A percentile compares a stretch with the other conserved stretches of the same genome.
These are phyloP conservation scores for Fraxinus xanthoxyloides DNA, from an alignment of 305 asterid genomes.

Conservation along the genomic window DNA sequence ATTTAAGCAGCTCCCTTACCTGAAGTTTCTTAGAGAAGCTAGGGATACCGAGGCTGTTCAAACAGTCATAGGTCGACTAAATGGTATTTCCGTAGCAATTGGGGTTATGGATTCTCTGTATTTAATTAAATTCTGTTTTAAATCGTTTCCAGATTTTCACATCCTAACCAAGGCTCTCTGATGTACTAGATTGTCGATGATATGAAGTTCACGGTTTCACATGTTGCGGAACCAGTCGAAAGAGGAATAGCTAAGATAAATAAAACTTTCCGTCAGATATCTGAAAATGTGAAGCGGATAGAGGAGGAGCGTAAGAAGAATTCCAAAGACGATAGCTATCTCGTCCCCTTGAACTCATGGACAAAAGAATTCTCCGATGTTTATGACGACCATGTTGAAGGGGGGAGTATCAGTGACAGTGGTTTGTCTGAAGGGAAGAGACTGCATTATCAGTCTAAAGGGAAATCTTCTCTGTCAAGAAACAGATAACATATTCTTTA, in stretches of 20 bases:
- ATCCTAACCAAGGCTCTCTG: conserved; percentile 2
- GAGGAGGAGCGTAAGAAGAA: conserved; percentile 65
- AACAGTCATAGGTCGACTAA: too few relatives aligned
- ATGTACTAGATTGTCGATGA: conserved; percentile 77
- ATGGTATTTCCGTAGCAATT: too few relatives aligned
- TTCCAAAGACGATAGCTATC: conserved; percentile 78
- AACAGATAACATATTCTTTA: conserved; percentile 36
- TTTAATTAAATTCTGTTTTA: neutral
- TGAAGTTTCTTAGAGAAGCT: too few relatives aligned
- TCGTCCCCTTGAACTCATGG: conserved; percentile 69
- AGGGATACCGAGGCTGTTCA: too few relatives aligned
- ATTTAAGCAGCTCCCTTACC: too few relatives aligned
- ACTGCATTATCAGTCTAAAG: conserved; percentile 37
- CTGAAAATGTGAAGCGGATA: conserved; percentile 75
- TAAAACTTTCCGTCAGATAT: conserved; percentile 78
- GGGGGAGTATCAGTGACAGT: conserved; percentile 72
- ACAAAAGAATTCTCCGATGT: conserved; percentile 60
- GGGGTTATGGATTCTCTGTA: neutral
- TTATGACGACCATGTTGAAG: conserved; percentile 61
- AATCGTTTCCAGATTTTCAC: neutral
- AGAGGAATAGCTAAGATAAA: conserved; percentile 84
- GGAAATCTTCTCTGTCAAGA: conserved; percentile 48
- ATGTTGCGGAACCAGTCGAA: conserved; percentile 90
- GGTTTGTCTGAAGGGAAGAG: conserved; percentile 53
- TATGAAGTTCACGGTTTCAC: conserved; percentile 97